Percentiles rank a stretch among this genome's conserved stretches.
phyloP scores from a whole-genome alignment of 441 rosid genomes.

The Gossypium trilobum region DNA sequence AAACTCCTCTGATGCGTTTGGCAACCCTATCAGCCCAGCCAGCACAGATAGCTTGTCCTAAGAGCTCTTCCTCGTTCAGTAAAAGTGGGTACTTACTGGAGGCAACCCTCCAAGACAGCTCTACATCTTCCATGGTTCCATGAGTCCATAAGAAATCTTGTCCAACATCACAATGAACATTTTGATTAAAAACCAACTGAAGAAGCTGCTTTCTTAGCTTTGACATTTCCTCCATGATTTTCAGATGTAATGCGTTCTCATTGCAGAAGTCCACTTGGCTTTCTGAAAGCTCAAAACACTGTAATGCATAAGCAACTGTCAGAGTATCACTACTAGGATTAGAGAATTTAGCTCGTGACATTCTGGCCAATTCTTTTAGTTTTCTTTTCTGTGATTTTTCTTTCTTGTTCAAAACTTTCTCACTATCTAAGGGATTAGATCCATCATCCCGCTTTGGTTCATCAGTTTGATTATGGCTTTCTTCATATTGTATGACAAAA shows the following conservation, averaged over 20 bases:
- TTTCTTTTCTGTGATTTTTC: constrained; percentile 51
- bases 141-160: constrained; percentile 57
- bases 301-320: constrained; percentile 58
- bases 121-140: constrained; percentile 57
- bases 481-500: constrained; percentile 45
- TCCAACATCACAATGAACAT: constrained; percentile 22
- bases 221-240: constrained; percentile 87
- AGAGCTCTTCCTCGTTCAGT: constrained; percentile 58
- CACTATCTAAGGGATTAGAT: constrained; percentile 12
- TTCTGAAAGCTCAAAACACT: constrained; percentile 56
- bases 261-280: constrained; percentile 43
- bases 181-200: constrained; percentile 52
- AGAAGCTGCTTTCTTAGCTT: constrained; percentile 79
- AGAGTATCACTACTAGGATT: constrained; percentile 78
- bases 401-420: constrained; percentile 27
- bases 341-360: constrained; percentile 46
- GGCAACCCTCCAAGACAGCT: constrained; percentile 49
- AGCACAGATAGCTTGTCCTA: constrained; percentile 75
- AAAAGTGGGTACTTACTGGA: constrained; percentile 43
- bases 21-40: constrained; percentile 99
- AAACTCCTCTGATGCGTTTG: constrained; percentile 34
- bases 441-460: constrained; percentile 23
- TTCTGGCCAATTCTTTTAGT: constrained; percentile 43
- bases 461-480: constrained; percentile 23
- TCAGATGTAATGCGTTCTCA: constrained; percentile 49